Evolutionary conservation across 495 filamentous ascomycete genomes (phyloP), one percentile per base, ranked within the genome.

Genomic region (Penicillium longicatenatum): DNA sequence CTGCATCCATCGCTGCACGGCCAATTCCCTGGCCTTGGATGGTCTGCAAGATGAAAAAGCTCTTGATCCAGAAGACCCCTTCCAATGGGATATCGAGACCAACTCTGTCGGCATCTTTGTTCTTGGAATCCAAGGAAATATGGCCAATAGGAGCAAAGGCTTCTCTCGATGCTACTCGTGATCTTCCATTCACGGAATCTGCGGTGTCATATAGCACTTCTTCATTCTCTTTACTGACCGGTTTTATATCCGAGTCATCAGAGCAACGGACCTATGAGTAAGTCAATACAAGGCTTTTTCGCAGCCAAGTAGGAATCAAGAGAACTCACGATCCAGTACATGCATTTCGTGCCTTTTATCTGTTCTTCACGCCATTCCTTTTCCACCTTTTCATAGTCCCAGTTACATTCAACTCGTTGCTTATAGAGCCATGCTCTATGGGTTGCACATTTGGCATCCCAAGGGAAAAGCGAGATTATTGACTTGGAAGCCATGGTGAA

Each of bases 241-340:
- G 16, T 3, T 62, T 53, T 63, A 21, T 19, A 21, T 16, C 7
- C 47, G 48, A 50, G 14, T 63, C 62, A 60, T 60, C 47, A 16
- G 44, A 17, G 22, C 42, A 47, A 1, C 60, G 24, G 9, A 57
- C 61, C 61, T 67, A 22, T 14, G 11, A 33, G 10, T 2, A 26
- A 0, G 17, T 55, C 33, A 43, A 39, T 17, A 11, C 1, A 1
- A 20, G 55, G 16, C n/a, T 26, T 4, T 26, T 6, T 26, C 26
- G 26, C 26, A 26, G 26, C 0, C 26, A 6, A 26, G 4, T 4
- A 26, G 14, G 7, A n/a, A 39, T 6, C 6, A 12, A 2, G 14
- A 39, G 3, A 24, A 61, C 67, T 62, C 24, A 70, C 67, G 60
- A 70, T 70, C 67, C 67, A 70, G 47, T 63, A 70, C 14, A 70